Base-by-base conservation (phyloP, 352 stramenopile genomes). In the Phytophthora rubi region DNA sequence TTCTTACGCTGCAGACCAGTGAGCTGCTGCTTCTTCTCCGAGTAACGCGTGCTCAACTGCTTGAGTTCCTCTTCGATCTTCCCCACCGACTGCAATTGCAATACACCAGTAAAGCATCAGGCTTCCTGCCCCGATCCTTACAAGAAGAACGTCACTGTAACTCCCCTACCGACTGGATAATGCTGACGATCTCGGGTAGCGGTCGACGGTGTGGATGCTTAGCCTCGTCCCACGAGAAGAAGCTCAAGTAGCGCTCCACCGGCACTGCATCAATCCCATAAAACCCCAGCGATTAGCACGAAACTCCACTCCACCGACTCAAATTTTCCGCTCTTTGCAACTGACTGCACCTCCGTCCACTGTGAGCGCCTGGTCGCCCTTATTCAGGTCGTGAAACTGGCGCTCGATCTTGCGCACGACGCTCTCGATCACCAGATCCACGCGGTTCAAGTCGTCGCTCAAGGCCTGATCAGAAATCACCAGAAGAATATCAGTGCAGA, bases 41-140 rank as follows among this genome's bases (percentile, higher is more conserved):
- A 85, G 81, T 98, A 99, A 26, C 90, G 93, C 21, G 79, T 91
- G 44, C 90, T 91, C 23, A 99, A 68, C 65, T 98, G 94, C 77
- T 99, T 98, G 21, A 99, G 79, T 66, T 99, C 97, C 32, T 99
- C 98, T 76, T 99, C 97, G 65, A 99, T 98, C 61, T 98, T 98
- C 4, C 91, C 88, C 26, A 95, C 84, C 32, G 89, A 95, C 89
- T 96, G 42, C 16, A 62, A 39, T 3, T 59, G n/a, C 21, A 68
- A 48, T 1, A 53, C 13, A 68, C 18, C 47, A 59, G 28, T 26
- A 61, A 44, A 15, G 42, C 42, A 48, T 48, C 42, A 48, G 42
- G 9, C 42, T 12, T 9, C 16, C 5, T 48, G 16, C 3, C 18
- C 2, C 5, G 16, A 3, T 6, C 16, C 42, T 12, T 16, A n/a